These are phyloP conservation scores for Paspalum notatum DNA, from an alignment of 176 grass and related monocot genomes.

Conservation along the genomic window DNA sequence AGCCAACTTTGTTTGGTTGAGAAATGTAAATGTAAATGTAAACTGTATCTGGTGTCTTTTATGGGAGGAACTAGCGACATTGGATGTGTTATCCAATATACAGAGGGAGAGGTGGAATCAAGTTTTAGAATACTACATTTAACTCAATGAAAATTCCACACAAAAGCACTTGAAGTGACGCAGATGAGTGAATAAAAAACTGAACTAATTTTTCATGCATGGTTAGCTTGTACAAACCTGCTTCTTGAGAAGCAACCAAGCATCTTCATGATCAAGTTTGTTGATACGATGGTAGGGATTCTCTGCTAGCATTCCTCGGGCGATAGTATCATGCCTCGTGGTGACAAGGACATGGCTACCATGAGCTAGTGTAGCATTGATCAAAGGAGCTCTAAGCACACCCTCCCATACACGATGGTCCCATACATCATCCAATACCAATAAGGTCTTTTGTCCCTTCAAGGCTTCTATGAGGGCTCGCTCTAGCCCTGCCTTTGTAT, in stretches of 20 bases:
- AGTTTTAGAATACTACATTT: too few species aligned
- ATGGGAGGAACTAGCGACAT: too few species aligned
- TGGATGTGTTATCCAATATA: too few species aligned
- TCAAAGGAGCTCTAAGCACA: not conserved
- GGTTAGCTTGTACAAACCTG: not conserved
- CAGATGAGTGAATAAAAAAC: not conserved
- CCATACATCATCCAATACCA: not conserved
- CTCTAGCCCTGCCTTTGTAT: not conserved
- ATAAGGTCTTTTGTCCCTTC: not conserved
- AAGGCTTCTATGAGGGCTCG: not conserved
- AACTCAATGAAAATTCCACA: too few species aligned
- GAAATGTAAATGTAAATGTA: too few species aligned
- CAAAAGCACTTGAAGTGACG: too few species aligned
- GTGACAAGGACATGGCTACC: conserved; percentile 9
- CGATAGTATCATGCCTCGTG: not conserved
- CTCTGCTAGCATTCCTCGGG: not conserved
- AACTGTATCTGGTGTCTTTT: too few species aligned
- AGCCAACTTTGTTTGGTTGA: too few species aligned
- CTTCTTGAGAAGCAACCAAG: conserved; percentile 28
- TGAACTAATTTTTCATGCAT: not conserved
- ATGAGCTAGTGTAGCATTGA: not conserved
- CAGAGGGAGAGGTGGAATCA: too few species aligned
- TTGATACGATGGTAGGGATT: conserved; percentile 5
- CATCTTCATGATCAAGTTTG: not conserved
- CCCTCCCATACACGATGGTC: not conserved